Conservation (phyloP, 768 basidiomycete genomes). For the Postia placenta region DNA sequence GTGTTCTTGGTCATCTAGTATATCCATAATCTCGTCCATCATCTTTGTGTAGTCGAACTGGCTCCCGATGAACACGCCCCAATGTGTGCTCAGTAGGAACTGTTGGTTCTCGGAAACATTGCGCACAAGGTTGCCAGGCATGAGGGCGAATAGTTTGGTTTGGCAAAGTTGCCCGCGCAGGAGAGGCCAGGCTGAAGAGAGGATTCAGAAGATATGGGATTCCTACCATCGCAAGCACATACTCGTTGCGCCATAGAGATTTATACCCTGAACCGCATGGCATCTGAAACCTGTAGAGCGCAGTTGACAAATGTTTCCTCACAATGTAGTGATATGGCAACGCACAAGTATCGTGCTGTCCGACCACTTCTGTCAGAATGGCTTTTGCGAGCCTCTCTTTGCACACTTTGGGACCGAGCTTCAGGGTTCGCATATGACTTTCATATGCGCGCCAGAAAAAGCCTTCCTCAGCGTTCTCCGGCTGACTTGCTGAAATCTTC, state of each 20-base stretch:
- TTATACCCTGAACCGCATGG: neutral
- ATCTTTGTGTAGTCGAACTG: neutral
- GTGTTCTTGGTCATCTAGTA: neutral
- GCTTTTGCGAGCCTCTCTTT: neutral
- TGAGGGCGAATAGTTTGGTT: neutral
- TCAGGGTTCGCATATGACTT: neutral
- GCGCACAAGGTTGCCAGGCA: neutral
- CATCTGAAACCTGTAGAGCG: neutral
- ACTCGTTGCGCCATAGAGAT: neutral
- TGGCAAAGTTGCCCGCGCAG: neutral
- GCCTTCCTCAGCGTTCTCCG: neutral
- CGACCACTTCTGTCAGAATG: neutral
- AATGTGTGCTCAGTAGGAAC: neutral
- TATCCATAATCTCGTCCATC: neutral
- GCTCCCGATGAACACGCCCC: neutral
- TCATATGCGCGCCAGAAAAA: neutral
- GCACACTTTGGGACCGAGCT: neutral
- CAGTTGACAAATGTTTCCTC: no score
- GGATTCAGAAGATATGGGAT: neutral
- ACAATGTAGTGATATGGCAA: neutral
- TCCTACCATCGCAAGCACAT: neutral
- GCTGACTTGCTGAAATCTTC: neutral
- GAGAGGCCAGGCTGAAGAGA: neutral
- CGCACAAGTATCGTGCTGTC: neutral
- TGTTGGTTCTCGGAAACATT: neutral